Evolutionary conservation across 805 yeast species (phyloP), one percentile per base, ranked within the genome.

Genomic region (Cyberlindnera misumaiensis): DNA sequence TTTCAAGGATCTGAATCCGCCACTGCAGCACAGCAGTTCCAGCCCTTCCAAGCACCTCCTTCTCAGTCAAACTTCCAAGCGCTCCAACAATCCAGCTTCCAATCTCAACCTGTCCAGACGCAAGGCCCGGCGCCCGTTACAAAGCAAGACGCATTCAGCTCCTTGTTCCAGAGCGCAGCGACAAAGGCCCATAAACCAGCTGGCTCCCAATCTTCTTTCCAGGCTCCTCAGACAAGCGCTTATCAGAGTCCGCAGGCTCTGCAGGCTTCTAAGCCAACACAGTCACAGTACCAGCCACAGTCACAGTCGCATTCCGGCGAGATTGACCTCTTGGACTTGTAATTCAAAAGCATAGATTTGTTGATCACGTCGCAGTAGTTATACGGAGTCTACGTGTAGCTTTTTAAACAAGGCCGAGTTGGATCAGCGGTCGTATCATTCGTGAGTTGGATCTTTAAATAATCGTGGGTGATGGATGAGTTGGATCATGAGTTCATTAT

Each of bases 141-240:
- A 4, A 67, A 64, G 38, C 67, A 65, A 42, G 93, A 83, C 53
- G 83, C 89, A 1, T 83, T 83, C 59, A 80, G 89, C 17, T 77
- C 83, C 3, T 64, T 83, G 46, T 77, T 83, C 50, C 65, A 75
- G 8, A 61, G 75, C 20, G 94, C 94, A 6, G 78, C 82, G 53
- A 61, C 77, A 5, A 44, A 46, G 30, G 51, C 53, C 3, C 58
- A 55, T 24, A 26, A 30, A 2, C 16, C 40, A 13, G 33, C 46
- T n/a, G 40, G 25, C 17, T 17, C 34, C 22, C 20, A 30, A 34
- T 20, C 24, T 20, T 20, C 24, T 5, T 20, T 20, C 24, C 24
- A 20, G 24, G 8, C 24, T 5, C 8, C 8, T 8, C 24, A 20
- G 24, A 20, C 24, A 8, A 20, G 24, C 24, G 5, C 24, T 20